These are phyloP conservation scores for Globisporangium sylvaticum DNA, from an alignment of 352 stramenopile species.

Conservation along the genomic window DNA sequence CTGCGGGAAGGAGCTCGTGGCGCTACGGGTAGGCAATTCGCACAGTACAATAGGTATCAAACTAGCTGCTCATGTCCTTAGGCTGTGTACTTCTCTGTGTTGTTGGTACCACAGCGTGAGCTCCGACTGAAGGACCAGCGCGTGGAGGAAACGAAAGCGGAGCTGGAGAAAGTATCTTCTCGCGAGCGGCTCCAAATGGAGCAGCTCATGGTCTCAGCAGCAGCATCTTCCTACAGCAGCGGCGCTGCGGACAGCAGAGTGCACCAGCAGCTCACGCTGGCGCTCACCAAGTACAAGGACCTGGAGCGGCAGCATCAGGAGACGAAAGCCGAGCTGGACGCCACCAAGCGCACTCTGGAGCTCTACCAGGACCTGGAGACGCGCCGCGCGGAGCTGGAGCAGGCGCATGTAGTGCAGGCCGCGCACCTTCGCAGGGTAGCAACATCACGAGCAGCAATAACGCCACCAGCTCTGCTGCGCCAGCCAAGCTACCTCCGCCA, in stretches of 20 bases:
- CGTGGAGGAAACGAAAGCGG: conserved; percentile 30
- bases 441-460: neutral
- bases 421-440: conserved; percentile 4
- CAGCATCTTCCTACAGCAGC: conserved; percentile 14
- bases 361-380: conserved; percentile 38
- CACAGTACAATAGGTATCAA: neutral
- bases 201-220: conserved; percentile 21
- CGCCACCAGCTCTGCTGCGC: neutral
- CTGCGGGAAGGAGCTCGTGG: conserved; percentile 62
- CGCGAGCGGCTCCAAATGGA: conserved; percentile 39
- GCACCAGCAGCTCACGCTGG: conserved; percentile 46
- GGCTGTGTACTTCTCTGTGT: neutral
- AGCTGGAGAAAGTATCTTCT: conserved; percentile 26
- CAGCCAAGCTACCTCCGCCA: neutral
- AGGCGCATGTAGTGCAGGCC: conserved; percentile 66
- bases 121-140: conserved; percentile 42
- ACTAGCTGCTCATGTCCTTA: neutral
- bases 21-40: conserved; percentile 34
- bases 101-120: conserved; percentile 30
- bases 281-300: conserved; percentile 64
- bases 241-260: conserved; percentile 15
- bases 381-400: conserved; percentile 55
- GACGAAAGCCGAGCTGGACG: conserved; percentile 31
- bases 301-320: conserved; percentile 40
- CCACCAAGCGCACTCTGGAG: conserved; percentile 26